A percentile compares a stretch with the other conserved stretches of the same genome.
Evolutionary conservation across 2,329 filamentous ascomycete species (phyloP).

Genomic region (Zymoseptoria pseudotritici): DNA sequence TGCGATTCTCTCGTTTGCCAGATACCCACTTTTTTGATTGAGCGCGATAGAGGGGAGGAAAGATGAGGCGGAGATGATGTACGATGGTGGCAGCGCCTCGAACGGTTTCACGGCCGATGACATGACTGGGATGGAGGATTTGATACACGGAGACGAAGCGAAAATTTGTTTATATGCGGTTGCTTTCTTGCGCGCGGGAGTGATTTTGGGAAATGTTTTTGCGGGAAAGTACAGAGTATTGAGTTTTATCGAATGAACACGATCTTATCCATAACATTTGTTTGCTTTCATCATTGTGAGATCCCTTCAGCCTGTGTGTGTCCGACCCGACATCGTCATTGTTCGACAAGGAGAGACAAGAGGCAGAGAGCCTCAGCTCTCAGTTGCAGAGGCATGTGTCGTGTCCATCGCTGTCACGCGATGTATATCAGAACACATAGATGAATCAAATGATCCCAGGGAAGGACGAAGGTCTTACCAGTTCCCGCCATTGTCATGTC

Average conservation of each 20-base stretch:
- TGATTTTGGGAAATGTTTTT: neutral
- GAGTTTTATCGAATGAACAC: neutral
- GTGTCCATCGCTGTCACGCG: too few relatives aligned
- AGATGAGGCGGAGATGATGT: neutral
- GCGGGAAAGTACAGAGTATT: neutral
- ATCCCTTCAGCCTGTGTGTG: too few relatives aligned
- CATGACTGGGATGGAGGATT: neutral
- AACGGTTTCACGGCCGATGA: neutral
- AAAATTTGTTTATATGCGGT: neutral
- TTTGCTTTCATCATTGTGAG: too few relatives aligned
- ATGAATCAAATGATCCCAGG: too few relatives aligned
- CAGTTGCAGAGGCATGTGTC: too few relatives aligned
- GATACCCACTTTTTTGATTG: neutral
- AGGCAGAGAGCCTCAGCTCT: too few relatives aligned
- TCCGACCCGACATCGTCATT: too few relatives aligned
- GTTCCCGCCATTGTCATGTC: too few relatives aligned
- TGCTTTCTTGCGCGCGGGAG: neutral
- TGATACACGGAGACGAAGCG: neutral
- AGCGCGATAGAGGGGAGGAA: neutral
- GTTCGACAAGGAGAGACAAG: too few relatives aligned
- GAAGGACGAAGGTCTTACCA: too few relatives aligned
- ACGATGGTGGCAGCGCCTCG: neutral
- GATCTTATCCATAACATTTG: neutral
- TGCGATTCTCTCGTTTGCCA: neutral
- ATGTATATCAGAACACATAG: too few relatives aligned